A percentile compares a stretch with the other conserved stretches of the same genome.
These are phyloP conservation scores for Melanogaster broomeanus DNA, from an alignment of 768 basidiomycete genomes.

Conservation along the genomic window DNA sequence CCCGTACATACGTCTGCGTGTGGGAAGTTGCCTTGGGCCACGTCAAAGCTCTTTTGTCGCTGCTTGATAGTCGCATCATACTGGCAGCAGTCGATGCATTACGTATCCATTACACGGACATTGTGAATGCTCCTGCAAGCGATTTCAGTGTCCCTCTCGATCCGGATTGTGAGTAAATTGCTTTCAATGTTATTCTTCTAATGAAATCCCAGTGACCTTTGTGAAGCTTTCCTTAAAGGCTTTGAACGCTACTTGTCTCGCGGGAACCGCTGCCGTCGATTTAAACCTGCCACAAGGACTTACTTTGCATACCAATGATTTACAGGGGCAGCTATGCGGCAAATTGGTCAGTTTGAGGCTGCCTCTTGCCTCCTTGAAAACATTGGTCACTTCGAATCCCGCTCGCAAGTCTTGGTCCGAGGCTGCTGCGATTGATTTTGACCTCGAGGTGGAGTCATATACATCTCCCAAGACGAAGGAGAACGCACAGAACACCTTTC, in stretches of 20 bases:
- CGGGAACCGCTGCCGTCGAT: slow-evolving; percentile 53
- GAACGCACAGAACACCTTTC: slow-evolving; percentile 64
- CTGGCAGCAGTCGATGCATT: slow-evolving; percentile 58
- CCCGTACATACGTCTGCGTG: slow-evolving; percentile 85
- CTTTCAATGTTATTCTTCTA: neutral
- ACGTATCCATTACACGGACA: slow-evolving; percentile 69
- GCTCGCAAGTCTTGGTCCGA: slow-evolving; percentile 64
- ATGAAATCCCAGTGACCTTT: slow-evolving; percentile 69
- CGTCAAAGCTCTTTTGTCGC: slow-evolving; percentile 57
- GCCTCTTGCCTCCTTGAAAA: slow-evolving; percentile 49
- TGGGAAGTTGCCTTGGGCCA: slow-evolving; percentile 86
- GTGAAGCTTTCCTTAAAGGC: slow-evolving; percentile 63
- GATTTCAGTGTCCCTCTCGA: slow-evolving; percentile 63
- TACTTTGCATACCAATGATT: slow-evolving; percentile 69
- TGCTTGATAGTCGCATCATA: slow-evolving; percentile 52
- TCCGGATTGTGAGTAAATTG: slow-evolving; percentile 68
- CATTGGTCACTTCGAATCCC: slow-evolving; percentile 46
- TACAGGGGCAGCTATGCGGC: slow-evolving; percentile 66
- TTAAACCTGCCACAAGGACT: slow-evolving; percentile 61
- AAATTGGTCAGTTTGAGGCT: slow-evolving; percentile 62
- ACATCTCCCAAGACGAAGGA: slow-evolving; percentile 52
- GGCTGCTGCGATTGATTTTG: slow-evolving; percentile 52
- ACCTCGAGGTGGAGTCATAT: slow-evolving; percentile 70
- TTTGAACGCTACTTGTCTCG: slow-evolving; percentile 57
- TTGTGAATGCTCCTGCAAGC: slow-evolving; percentile 76